These are phyloP conservation scores for Anacardium occidentale DNA, from an alignment of 345 rosid genomes.

Conservation along the genomic window DNA sequence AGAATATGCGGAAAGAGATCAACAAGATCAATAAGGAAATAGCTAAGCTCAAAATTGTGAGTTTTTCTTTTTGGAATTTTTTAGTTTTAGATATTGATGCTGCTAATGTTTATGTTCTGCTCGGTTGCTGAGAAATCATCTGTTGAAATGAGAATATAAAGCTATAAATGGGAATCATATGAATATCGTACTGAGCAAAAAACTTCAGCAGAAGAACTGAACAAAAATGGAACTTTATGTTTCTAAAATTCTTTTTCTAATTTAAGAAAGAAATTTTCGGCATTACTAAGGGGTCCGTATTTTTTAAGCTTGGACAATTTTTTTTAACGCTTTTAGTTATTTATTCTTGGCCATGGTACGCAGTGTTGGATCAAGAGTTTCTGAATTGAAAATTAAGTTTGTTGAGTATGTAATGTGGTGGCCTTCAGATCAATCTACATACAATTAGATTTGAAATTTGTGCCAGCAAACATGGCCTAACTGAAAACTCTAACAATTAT, in stretches of 20 bases:
- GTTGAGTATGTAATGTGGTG: too few relatives aligned
- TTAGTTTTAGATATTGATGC: background rate
- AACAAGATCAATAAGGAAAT: slow-evolving; percentile 69
- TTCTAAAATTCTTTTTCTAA: background rate
- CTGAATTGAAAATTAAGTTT: too few relatives aligned
- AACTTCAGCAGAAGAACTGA: too few relatives aligned
- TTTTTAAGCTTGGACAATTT: background rate
- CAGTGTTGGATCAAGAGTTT: background rate
- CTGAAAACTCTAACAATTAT: too few relatives aligned
- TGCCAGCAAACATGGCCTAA: too few relatives aligned
- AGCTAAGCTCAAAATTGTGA: slow-evolving; percentile 71
- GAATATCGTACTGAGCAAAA: background rate
- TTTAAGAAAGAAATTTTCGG: too few relatives aligned
- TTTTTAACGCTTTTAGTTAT: background rate
- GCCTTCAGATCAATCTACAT: too few relatives aligned
- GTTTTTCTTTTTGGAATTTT: slow-evolving; percentile 4
- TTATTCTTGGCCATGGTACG: too few relatives aligned
- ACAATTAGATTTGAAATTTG: too few relatives aligned
- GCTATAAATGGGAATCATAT: background rate
- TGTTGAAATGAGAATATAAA: background rate
- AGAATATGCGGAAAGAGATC: slow-evolving; percentile 59
- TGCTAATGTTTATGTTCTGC: background rate
- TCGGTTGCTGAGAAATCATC: background rate
- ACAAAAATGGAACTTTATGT: background rate
- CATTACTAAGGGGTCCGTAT: background rate